These are phyloP conservation scores for Nannizzia gypsea DNA, from an alignment of 2,329 filamentous ascomycete genomes.

Conservation along the genomic window DNA sequence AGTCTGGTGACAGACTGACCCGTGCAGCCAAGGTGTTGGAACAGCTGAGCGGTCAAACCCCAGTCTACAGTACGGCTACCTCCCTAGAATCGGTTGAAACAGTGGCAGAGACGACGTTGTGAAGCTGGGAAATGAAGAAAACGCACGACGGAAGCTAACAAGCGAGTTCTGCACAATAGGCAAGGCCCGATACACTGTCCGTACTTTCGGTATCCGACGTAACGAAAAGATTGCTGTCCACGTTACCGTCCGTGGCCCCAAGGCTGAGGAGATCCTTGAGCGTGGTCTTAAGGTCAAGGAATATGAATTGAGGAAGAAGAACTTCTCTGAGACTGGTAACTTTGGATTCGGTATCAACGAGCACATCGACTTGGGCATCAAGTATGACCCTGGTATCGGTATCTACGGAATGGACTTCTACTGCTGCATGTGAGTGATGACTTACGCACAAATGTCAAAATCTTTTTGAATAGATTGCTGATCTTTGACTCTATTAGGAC, in stretches of 20 bases:
- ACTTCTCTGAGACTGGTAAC: constrained; percentile 99
- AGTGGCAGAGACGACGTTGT: not conserved
- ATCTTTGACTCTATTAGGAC: constrained; percentile 42
- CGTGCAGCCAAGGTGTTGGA: constrained; percentile 99
- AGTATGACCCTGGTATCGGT: constrained; percentile 96
- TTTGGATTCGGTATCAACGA: constrained; percentile 99
- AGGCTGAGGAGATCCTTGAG: constrained; percentile 99
- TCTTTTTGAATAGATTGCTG: not conserved
- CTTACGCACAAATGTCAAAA: not conserved
- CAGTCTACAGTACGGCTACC: constrained; percentile 74
- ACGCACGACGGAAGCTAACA: constrained; percentile 12
- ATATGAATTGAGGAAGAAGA: constrained; percentile 98
- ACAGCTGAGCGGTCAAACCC: constrained; percentile 98
- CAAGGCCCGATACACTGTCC: constrained; percentile 99
- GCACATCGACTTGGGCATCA: constrained; percentile 99
- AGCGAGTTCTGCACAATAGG: constrained; percentile 39
- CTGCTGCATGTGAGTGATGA: constrained; percentile 75
- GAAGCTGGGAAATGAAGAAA: not conserved
- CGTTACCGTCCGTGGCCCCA: constrained; percentile 98
- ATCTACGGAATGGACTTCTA: constrained; percentile 99
- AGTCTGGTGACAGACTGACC: constrained; percentile 99
- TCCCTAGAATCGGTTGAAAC: not conserved
- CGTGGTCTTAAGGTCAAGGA: constrained; percentile 99
- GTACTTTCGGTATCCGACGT: constrained; percentile 99
- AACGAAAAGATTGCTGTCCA: constrained; percentile 99